phyloP scores from a whole-genome alignment of 78 protist genomes.

The Salpingoeca rosetta region DNA sequence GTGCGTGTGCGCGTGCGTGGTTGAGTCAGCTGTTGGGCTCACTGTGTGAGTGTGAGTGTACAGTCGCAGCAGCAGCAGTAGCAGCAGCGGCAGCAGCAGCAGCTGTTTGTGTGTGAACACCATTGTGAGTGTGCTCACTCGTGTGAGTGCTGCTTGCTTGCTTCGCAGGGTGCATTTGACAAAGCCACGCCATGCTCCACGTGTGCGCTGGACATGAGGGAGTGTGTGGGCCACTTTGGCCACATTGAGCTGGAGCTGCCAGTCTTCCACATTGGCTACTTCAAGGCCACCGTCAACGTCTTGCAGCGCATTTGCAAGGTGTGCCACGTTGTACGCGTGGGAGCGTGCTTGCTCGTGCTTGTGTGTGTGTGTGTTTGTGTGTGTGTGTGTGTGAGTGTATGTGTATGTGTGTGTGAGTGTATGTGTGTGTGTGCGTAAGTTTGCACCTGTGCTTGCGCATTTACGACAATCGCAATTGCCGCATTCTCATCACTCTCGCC shows the following conservation, averaged over 20 bases:
- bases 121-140: not conserved
- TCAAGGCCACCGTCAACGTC: constrained; percentile 54
- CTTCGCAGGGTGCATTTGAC: constrained; percentile 47
- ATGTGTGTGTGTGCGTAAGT: not conserved
- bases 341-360: not conserved
- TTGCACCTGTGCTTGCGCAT: too few relatives aligned
- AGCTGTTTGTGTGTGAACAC: not conserved
- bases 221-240: constrained; percentile 97
- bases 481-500: too few relatives aligned
- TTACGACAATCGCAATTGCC: too few relatives aligned
- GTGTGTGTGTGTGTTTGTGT: not conserved
- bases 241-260: constrained; percentile 82
- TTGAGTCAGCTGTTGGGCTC: not conserved
- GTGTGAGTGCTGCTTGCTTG: not conserved
- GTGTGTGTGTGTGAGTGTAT: not conserved
- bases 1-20: not conserved
- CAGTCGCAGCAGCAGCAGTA: not conserved
- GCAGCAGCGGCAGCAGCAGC: too few relatives aligned
- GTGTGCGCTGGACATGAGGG: constrained; percentile 51
- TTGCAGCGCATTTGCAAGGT: constrained; percentile 83
- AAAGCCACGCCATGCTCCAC: constrained; percentile 32
- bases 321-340: not conserved
- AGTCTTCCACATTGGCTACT: constrained; percentile 92
- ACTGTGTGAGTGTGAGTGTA: not conserved
- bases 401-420: not conserved